Conservation (phyloP, 139 green algal genomes). For the Auxenochlorella pyrenoidosa region DNA sequence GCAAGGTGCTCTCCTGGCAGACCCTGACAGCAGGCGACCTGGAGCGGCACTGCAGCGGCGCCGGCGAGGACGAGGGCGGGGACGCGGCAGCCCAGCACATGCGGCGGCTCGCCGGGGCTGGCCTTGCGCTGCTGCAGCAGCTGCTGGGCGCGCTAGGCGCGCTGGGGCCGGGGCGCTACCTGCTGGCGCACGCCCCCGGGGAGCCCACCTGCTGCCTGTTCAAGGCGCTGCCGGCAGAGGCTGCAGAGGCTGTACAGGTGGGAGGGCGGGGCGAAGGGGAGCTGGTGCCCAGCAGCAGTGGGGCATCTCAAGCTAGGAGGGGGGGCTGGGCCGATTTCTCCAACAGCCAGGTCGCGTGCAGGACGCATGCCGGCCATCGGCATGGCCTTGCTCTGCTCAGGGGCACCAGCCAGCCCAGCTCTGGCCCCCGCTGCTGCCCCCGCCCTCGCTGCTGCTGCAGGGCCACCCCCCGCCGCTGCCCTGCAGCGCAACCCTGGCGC, state of each 20-base stretch:
- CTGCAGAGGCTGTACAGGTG: neutral
- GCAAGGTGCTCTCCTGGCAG: neutral
- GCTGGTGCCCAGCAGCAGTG: too few species aligned
- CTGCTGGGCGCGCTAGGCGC: neutral
- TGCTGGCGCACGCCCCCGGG: conserved; percentile 22
- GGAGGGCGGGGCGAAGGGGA: too few species aligned
- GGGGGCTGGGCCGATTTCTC: too few species aligned
- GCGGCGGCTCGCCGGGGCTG: neutral
- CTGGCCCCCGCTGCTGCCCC: neutral
- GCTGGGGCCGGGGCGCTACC: conserved; percentile 24
- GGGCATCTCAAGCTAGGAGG: too few species aligned
- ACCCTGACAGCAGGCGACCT: neutral
- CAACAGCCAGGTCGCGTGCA: too few species aligned
- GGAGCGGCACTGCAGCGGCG: neutral
- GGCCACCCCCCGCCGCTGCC: conserved; percentile 3
- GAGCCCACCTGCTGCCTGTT: conserved; percentile 14
- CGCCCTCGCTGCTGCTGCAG: neutral
- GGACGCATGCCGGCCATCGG: too few species aligned
- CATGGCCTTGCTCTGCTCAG: too few species aligned
- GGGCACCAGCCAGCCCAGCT: neutral
- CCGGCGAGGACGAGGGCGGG: neutral
- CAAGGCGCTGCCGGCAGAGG: conserved; percentile 21
- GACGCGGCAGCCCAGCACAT: neutral
- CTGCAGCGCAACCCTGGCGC: conserved; percentile 13
- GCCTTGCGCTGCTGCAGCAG: conserved; percentile 10